A percentile compares a stretch with the other conserved stretches of the same genome.
phyloP scores from a whole-genome alignment of 371 early-diverging fungal species.

The Smittium culicis region DNA sequence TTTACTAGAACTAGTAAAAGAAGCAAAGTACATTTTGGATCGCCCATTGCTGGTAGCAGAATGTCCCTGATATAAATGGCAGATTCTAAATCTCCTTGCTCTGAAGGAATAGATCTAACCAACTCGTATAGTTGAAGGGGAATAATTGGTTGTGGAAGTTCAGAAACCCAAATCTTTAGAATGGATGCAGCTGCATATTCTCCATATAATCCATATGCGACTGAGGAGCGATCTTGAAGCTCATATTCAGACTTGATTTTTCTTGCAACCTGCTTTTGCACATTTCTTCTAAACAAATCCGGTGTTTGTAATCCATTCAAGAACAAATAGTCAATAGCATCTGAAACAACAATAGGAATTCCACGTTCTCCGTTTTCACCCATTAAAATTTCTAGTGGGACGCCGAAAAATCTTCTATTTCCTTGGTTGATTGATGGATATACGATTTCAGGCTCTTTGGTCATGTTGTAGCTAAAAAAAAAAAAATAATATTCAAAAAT shows the following conservation, averaged over 20 bases:
- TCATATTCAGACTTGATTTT: constrained; percentile 57
- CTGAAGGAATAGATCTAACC: constrained; percentile 22
- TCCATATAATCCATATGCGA: constrained; percentile 42
- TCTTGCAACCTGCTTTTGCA: constrained; percentile 41
- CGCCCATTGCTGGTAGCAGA: constrained; percentile 38
- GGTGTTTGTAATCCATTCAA: constrained; percentile 55
- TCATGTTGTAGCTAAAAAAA: constrained; percentile 34
- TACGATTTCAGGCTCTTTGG: constrained; percentile 26
- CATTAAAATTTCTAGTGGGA: constrained; percentile 46
- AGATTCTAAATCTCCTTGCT: constrained; percentile 23
- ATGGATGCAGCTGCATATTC: constrained; percentile 74
- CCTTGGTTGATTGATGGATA: constrained; percentile 16
- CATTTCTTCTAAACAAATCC: constrained; percentile 79
- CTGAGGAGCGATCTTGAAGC: constrained; percentile 31
- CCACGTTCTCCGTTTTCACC: constrained; percentile 42
- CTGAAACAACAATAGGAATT: constrained; percentile 45
- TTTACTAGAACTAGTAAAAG: constrained; percentile 50
- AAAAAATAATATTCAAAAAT: not conserved
- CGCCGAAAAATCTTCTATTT: constrained; percentile 39
- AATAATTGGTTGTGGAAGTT: constrained; percentile 70
- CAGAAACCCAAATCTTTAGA: constrained; percentile 71
- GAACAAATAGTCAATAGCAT: constrained; percentile 43
- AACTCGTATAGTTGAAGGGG: constrained; percentile 32
- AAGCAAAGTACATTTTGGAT: constrained; percentile 34
- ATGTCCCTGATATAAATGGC: constrained; percentile 33